Base-by-base conservation (phyloP, 768 basidiomycete genomes). In the Kwoniella mangroviensis region DNA sequence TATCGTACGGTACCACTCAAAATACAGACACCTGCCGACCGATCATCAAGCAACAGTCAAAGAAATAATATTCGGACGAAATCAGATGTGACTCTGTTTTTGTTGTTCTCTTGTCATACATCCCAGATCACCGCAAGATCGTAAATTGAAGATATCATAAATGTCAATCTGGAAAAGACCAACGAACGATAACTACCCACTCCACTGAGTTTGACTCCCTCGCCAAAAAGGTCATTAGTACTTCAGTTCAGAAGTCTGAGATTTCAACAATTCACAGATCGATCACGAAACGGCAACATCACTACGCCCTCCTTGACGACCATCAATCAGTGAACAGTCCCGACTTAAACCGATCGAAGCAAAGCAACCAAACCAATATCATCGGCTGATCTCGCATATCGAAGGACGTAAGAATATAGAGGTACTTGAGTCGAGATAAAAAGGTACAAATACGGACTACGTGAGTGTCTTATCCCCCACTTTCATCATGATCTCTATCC, bases 251-350 rank as follows among this genome's bases (percentile, higher is more conserved):
- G 34, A 34, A 34, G 34, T 34, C 9, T 34, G 34, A 34, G 34
- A 34, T 34, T 34, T 49, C 45, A 49, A 19, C 7, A 7, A 49
- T 49, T 34, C 34, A 34, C 45, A 15, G 45, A 49, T 57, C 56
- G 56, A 24, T 28, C 28, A 21, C 56, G 45, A 49, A 49, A 49
- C 34, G 34, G 9, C 56, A 34, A 26, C 26, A 26, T 24, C 21
- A 57, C 26, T 13, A 57, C 56, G 24, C 56, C 56, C 56, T n/a
- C 24, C 56, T 57, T 57, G 56, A 57, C 56, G 22, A 57, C 56
- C 56, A 57, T 57, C 56, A 34, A 15, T 34, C 34, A 34, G 34
- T 34, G 34, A 34, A 34, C 34, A 4, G 34, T 34, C 34, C 34
- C 34, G 34, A 34, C 34, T 34, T 5, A 34, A 34, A 34, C 34